Conservation (phyloP, 106 monocot species). For the Cymbidium sinense region DNA sequence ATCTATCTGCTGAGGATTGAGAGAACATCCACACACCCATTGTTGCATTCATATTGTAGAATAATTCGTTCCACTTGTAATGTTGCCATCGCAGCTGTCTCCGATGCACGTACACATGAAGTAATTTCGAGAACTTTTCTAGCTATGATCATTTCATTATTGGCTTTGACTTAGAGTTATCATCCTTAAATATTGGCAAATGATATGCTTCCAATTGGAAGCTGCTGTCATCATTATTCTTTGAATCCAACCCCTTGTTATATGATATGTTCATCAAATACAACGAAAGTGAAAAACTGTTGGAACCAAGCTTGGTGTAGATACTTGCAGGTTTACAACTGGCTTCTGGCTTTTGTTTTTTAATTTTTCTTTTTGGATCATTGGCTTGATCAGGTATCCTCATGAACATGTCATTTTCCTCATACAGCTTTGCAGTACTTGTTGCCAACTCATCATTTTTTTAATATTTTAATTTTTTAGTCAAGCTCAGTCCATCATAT, state of each 20-base stretch:
- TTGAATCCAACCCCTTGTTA: neutral
- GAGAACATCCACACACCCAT: slow-evolving; percentile 84
- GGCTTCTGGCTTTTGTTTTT: neutral
- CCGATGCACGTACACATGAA: slow-evolving; percentile 91
- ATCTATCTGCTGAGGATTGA: slow-evolving; percentile 87
- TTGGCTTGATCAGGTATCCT: neutral
- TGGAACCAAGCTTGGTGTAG: neutral
- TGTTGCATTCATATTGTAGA: slow-evolving; percentile 87
- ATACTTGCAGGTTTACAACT: neutral
- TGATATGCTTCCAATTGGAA: neutral
- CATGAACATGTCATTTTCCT: neutral
- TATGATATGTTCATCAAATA: neutral
- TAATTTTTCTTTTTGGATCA: neutral
- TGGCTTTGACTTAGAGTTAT: neutral
- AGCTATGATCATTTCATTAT: neutral
- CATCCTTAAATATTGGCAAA: neutral
- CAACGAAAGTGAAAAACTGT: neutral
- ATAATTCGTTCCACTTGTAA: slow-evolving; percentile 79
- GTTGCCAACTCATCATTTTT: neutral
- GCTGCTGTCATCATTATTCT: neutral
- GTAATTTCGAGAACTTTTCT: slow-evolving; percentile 25
- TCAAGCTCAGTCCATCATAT: neutral
- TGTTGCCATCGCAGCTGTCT: slow-evolving; percentile 63
- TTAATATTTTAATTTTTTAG: neutral
- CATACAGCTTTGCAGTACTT: neutral